Percentiles rank a stretch among this genome's conserved stretches.
These are phyloP conservation scores for Colletotrichum lini DNA, from an alignment of 2,329 filamentous ascomycete species.

Conservation along the genomic window DNA sequence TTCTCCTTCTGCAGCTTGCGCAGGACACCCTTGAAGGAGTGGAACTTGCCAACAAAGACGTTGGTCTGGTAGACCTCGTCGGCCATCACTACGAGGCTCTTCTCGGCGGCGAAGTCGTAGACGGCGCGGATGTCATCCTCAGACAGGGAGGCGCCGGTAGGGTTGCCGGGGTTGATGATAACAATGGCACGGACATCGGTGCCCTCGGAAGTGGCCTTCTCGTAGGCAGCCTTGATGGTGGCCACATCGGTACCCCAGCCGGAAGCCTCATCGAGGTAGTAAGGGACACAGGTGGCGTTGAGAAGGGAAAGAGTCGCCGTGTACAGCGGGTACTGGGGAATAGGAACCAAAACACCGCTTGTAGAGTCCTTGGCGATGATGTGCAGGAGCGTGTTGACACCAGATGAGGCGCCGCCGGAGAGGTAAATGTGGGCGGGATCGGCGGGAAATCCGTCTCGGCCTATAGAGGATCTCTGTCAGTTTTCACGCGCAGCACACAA, in stretches of 20 bases:
- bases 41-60: constrained; percentile 93
- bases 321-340: constrained; percentile 98
- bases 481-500: constrained; percentile 16
- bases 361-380: constrained; percentile 85
- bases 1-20: constrained; percentile 83
- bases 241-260: constrained; percentile 90
- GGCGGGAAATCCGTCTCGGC: constrained; percentile 89
- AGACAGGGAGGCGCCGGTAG: constrained; percentile 89
- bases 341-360: constrained; percentile 88
- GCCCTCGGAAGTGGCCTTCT: constrained; percentile 81
- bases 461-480: constrained; percentile 57
- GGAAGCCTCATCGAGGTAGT: constrained; percentile 89
- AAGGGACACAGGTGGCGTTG: constrained; percentile 89
- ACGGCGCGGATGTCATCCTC: constrained; percentile 85
- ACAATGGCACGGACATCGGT: constrained; percentile 93
- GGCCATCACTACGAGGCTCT: constrained; percentile 90
- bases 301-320: constrained; percentile 91
- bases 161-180: constrained; percentile 98
- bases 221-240: constrained; percentile 81
- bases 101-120: constrained; percentile 87
- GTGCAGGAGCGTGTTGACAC: constrained; percentile 93
- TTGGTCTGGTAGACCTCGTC: constrained; percentile 99
- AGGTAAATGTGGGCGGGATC: constrained; percentile 89
- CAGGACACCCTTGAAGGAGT: constrained; percentile 93
- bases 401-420: constrained; percentile 91